Evolutionary conservation across 2,329 filamentous ascomycete species (phyloP).

Genomic region (Trichoderma sp.): DNA sequence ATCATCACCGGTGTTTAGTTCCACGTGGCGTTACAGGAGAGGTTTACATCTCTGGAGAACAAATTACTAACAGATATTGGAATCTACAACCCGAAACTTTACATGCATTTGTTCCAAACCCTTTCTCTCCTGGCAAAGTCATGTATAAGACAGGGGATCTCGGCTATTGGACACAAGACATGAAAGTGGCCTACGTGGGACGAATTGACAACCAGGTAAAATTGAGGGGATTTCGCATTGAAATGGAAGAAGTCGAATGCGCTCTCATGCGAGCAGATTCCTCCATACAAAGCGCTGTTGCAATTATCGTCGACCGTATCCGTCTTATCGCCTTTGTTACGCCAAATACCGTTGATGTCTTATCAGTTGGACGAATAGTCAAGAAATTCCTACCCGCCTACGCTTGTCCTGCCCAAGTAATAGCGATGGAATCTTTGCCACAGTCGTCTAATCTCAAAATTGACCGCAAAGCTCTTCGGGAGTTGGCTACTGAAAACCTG

Average conservation of each 20-base stretch:
- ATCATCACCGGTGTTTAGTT: not conserved
- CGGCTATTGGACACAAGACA: not conserved
- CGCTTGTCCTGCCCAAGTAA: not conserved
- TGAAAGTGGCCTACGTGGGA: not conserved
- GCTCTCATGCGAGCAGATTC: not conserved
- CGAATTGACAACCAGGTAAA: conserved; percentile 1
- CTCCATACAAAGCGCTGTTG: not conserved
- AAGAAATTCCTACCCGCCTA: not conserved
- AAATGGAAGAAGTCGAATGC: not conserved
- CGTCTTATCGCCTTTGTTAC: not conserved
- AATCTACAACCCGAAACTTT: not conserved
- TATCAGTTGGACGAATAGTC: not conserved
- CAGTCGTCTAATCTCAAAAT: not conserved
- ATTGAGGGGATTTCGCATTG: not conserved
- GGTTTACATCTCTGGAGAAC: not conserved
- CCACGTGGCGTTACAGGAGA: not conserved
- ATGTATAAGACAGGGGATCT: not conserved
- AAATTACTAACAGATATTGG: not conserved
- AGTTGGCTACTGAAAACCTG: not conserved
- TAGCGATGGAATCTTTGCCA: not conserved
- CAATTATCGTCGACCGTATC: not conserved
- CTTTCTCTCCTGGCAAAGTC: not conserved
- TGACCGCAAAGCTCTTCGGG: not conserved
- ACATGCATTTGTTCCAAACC: not conserved
- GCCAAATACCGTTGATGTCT: not conserved